These are phyloP conservation scores for Setaria italica DNA, from an alignment of 202 grass and related monocot species.

Conservation along the genomic window DNA sequence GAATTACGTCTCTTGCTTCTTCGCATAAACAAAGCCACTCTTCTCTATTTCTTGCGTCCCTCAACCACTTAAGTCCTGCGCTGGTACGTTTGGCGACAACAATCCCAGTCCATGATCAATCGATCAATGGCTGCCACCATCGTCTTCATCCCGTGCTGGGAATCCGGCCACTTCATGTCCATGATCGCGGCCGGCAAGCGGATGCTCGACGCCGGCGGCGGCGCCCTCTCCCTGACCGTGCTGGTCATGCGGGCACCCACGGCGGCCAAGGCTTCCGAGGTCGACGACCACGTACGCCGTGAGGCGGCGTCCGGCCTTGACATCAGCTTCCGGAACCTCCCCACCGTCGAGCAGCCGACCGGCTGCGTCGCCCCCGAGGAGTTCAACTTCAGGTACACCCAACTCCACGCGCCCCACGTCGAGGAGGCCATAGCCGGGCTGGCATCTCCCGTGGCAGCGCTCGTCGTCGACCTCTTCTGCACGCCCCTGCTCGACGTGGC, in stretches of 20 bases:
- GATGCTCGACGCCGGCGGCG: constrained; percentile 24
- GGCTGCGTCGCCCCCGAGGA: constrained; percentile 17
- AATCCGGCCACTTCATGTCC: constrained; percentile 50
- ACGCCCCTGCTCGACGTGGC: constrained; percentile 44
- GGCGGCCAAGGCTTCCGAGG: not conserved
- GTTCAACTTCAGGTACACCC: constrained; percentile 37
- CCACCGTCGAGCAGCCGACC: constrained; percentile 7
- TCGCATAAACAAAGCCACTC: not conserved
- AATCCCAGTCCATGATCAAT: not conserved
- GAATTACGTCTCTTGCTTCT: not conserved
- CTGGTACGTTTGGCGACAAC: too few species aligned
- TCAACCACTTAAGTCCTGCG: not conserved
- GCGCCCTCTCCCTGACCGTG: constrained; percentile 47
- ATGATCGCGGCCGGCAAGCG: constrained; percentile 58
- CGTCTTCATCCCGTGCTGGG: constrained; percentile 44
- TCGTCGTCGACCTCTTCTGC: constrained; percentile 54
- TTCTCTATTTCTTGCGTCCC: not conserved
- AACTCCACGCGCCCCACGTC: constrained; percentile 39
- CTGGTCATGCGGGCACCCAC: constrained; percentile 34
- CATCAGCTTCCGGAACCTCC: constrained; percentile 50
- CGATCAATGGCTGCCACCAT: constrained; percentile 13
- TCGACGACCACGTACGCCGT: constrained; percentile 13
- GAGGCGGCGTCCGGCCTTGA: constrained; percentile 4
- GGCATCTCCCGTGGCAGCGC: not conserved
- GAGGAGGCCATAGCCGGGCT: constrained; percentile 2